Percentiles rank a stretch among this genome's conserved stretches.
These are phyloP conservation scores for Pyricularia grisea DNA, from an alignment of 2,329 filamentous ascomycete species.

Conservation along the genomic window DNA sequence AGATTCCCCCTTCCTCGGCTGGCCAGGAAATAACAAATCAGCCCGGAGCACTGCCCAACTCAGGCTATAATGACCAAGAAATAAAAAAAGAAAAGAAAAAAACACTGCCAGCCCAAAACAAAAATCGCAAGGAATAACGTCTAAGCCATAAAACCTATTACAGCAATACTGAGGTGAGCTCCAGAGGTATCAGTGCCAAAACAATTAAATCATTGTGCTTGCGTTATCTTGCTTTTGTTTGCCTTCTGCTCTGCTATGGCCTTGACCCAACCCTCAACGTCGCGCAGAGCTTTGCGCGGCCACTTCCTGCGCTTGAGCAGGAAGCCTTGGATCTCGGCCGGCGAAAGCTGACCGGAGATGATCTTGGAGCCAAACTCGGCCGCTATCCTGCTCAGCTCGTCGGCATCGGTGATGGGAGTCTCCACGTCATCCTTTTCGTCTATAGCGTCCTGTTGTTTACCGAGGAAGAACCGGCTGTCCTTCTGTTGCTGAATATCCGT, in stretches of 20 bases:
- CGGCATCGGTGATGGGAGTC: conserved; percentile 20
- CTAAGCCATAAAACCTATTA: neutral
- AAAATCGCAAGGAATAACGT: neutral
- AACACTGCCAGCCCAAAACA: neutral
- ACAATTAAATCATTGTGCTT: conserved; percentile 31
- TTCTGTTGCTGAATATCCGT: conserved; percentile 3
- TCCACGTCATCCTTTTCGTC: conserved; percentile 10
- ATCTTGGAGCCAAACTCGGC: conserved; percentile 40
- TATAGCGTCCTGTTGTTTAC: neutral
- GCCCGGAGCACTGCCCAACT: neutral
- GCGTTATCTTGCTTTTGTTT: conserved; percentile 34
- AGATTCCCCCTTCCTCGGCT: too few species aligned
- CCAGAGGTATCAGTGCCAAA: neutral
- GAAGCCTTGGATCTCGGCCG: conserved; percentile 58
- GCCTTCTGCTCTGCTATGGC: conserved; percentile 40
- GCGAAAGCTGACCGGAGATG: conserved; percentile 41
- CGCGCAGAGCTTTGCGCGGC: conserved; percentile 42
- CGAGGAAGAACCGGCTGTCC: neutral
- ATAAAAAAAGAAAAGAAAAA: too few species aligned
- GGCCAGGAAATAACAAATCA: too few species aligned
- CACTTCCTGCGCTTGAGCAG: conserved; percentile 52
- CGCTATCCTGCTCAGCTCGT: conserved; percentile 35
- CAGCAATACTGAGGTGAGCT: neutral
- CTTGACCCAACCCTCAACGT: conserved; percentile 44
- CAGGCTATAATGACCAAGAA: neutral